phyloP scores from a whole-genome alignment of 352 stramenopile genomes.

The Poterioochromonas sp. region DNA sequence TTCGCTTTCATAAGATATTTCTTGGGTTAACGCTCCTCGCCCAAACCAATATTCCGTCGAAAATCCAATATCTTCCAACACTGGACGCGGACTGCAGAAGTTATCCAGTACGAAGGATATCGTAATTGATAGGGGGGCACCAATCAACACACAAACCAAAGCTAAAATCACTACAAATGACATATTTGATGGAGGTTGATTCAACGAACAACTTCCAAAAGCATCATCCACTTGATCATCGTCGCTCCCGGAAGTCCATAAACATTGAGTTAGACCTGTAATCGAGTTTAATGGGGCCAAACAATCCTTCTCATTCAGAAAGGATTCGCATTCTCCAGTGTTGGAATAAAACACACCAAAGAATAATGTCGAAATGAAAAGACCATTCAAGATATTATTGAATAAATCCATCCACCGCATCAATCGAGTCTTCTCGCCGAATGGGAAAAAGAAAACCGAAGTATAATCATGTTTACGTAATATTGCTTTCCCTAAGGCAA shows the following conservation, averaged over 20 bases:
- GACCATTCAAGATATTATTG: neutral
- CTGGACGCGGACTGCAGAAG: neutral
- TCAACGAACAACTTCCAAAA: neutral
- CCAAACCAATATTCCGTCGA: neutral
- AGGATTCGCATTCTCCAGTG: neutral
- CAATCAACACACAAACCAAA: neutral
- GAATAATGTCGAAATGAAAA: constrained; percentile 27
- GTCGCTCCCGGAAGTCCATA: constrained; percentile 7
- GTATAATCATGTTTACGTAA: constrained; percentile 20
- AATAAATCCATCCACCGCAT: neutral
- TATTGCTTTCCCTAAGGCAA: neutral
- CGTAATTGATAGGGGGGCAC: neutral
- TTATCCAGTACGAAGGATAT: neutral
- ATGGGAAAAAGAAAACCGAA: neutral
- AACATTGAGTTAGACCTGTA: neutral
- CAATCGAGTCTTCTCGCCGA: neutral
- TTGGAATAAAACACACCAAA: constrained; percentile 16
- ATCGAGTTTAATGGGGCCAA: neutral
- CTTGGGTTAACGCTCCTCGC: neutral
- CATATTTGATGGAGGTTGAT: neutral
- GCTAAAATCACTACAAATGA: neutral
- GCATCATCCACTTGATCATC: too few species aligned
- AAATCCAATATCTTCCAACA: neutral
- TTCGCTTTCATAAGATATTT: neutral
- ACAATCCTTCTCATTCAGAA: neutral